Evolutionary conservation across 148 eudicot species (phyloP).

Genomic region (Rhododendron griersonianum): DNA sequence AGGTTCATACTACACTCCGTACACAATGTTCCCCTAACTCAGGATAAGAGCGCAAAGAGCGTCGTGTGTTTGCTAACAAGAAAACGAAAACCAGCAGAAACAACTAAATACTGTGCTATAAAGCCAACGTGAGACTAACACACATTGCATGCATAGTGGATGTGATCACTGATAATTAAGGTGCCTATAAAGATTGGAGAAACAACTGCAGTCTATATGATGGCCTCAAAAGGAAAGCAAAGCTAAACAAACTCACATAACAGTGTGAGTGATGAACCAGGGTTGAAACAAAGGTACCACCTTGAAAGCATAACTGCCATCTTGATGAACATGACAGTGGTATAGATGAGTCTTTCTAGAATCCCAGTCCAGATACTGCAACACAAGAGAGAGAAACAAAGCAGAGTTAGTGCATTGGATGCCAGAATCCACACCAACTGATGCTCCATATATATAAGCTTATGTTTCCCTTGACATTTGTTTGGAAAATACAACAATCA

Average conservation of each 20-base stretch:
- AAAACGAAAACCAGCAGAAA: neutral
- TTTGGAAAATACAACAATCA: neutral
- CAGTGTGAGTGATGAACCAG: neutral
- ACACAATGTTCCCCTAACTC: neutral
- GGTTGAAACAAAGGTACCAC: slow-evolving; percentile 19
- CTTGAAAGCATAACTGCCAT: slow-evolving; percentile 56
- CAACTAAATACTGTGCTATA: neutral
- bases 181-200: neutral
- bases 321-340: slow-evolving; percentile 52
- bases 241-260: neutral
- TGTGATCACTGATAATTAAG: neutral
- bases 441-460: neutral
- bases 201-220: neutral
- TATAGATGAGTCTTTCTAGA: slow-evolving; percentile 44
- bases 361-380: slow-evolving; percentile 67
- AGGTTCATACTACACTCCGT: neutral
- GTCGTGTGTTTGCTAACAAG: neutral
- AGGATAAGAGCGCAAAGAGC: neutral
- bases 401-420: neutral
- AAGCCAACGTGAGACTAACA: no score
- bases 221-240: neutral
- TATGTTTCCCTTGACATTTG: neutral
- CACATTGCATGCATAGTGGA: no score
- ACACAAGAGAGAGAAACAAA: neutral
- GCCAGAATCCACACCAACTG: neutral